Base-by-base conservation (phyloP, 148 eudicot species). In the Salicornia ramosissima region DNA sequence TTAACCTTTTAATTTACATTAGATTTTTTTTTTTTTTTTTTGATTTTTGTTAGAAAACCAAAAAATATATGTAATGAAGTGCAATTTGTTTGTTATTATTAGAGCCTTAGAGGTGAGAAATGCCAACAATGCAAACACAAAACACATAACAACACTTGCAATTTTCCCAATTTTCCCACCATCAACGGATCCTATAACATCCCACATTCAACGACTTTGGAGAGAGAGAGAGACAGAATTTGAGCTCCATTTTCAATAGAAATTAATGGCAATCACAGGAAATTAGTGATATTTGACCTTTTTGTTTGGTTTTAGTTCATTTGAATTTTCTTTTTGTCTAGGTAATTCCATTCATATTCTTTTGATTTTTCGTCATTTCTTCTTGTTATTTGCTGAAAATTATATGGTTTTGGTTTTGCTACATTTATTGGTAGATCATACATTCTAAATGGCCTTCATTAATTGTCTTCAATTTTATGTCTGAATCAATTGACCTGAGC, bases 181-280 rank as follows among this genome's bases (percentile, higher is more conserved):
- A 2, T 69, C 64, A 69, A 69, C 72, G 72, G 72, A 57, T 57
- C 72, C 36, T 29, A 6, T n/a, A 12, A 39, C 3, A n/a, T 62
- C 28, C 16, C 6, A 3, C 69, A 26, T 25, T 8, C 47, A 43
- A 43, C 12, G 6, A n/a, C n/a, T 43, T 46, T 15, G 16, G 18
- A 1, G 16, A 5, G 16, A 1, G 16, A 13, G 16, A 46, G 13
- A 13, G 3, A 46, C 16, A 1, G 8, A 36, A 36, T 36, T 3
- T 3, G 8, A 36, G 8, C 40, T 36, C 40, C 40, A 36, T 46
- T 46, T 46, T 3, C 18, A 11, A 4, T 16, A 1, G 6, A 19
- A 49, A 18, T 49, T 5, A n/a, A 19, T 49, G 6, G 19, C 18
- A 3, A 49, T 10, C 68, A 26, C 10, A n/a, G 1, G 15, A 14